Evolutionary conservation across 225 moss, liverwort and hornwort species (phyloP).

Genomic region (Polytrichum formosum): DNA sequence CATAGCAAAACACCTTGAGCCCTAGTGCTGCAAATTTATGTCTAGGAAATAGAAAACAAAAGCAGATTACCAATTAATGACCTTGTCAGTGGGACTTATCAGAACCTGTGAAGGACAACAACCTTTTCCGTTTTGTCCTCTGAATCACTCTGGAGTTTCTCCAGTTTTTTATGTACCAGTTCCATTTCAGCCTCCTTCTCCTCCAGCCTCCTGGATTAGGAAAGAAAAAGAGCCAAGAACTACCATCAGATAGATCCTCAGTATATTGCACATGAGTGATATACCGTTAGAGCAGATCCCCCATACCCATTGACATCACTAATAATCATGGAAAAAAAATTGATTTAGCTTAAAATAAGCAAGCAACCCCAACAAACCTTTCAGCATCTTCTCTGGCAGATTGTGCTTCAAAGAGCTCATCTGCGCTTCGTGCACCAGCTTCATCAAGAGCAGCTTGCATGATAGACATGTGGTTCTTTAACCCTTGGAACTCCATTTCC

Average conservation of each 20-base stretch:
- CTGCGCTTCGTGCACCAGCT: constrained; percentile 39
- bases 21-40: too few species aligned
- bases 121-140: constrained; percentile 46
- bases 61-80: too few species aligned
- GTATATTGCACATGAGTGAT: too few species aligned
- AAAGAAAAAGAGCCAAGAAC: too few species aligned
- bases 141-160: constrained; percentile 35
- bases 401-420: constrained; percentile 53
- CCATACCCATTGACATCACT: too few species aligned
- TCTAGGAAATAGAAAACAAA: too few species aligned
- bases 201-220: constrained; percentile 30
- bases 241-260: too few species aligned
- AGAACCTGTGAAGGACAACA: not conserved
- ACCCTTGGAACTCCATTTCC: constrained; percentile 64
- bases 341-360: too few species aligned
- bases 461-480: constrained; percentile 48
- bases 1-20: not conserved
- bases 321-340: not conserved
- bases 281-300: too few species aligned
- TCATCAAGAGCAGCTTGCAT: constrained; percentile 67
- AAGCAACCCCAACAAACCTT: constrained; percentile 40
- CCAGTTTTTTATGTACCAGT: constrained; percentile 28
- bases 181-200: constrained; percentile 47
- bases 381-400: constrained; percentile 58
- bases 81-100: too few species aligned